Percentiles rank a stretch among this genome's conserved stretches.
These are phyloP conservation scores for Penicillium sp. DNA, from an alignment of 2,329 filamentous ascomycete species.

Conservation along the genomic window DNA sequence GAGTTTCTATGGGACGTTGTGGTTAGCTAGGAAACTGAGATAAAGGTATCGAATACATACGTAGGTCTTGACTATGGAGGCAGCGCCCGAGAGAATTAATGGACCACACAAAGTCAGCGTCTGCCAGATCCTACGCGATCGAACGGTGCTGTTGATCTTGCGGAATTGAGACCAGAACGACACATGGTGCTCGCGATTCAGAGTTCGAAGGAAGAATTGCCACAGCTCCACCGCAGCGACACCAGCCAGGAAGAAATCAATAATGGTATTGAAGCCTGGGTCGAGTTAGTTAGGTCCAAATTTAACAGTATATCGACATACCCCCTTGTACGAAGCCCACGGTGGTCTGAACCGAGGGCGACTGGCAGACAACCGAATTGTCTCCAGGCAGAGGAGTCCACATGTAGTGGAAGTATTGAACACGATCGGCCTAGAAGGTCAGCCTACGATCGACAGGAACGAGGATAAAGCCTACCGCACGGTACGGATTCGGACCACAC, in stretches of 20 bases:
- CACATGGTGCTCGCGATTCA: constrained; percentile 21
- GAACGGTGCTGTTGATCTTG: constrained; percentile 28
- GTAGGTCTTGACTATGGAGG: constrained; percentile 38
- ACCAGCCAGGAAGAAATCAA: constrained; percentile 32
- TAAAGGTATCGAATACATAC: constrained; percentile 10
- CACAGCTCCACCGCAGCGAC: constrained; percentile 35
- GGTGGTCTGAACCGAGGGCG: constrained; percentile 31
- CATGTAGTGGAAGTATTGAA: constrained; percentile 38
- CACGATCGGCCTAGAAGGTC: constrained; percentile 32
- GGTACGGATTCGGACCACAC: constrained; percentile 35
- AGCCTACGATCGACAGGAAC: neutral
- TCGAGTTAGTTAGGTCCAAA: neutral
- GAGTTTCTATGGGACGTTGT: constrained; percentile 22
- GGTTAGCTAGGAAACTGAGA: neutral
- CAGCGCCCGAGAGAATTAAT: constrained; percentile 33
- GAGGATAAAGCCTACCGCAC: constrained; percentile 13
- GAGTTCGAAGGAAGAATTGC: constrained; percentile 33
- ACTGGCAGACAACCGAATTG: constrained; percentile 35
- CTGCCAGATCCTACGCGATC: constrained; percentile 35
- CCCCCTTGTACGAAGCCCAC: constrained; percentile 38
- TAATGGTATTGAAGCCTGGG: constrained; percentile 32
- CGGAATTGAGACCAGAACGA: constrained; percentile 29
- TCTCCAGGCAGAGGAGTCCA: constrained; percentile 35
- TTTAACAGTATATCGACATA: neutral
- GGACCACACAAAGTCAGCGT: constrained; percentile 33